Conservation (phyloP, 1,284 basidiomycete genomes). For the Entoloma clypeatum region DNA sequence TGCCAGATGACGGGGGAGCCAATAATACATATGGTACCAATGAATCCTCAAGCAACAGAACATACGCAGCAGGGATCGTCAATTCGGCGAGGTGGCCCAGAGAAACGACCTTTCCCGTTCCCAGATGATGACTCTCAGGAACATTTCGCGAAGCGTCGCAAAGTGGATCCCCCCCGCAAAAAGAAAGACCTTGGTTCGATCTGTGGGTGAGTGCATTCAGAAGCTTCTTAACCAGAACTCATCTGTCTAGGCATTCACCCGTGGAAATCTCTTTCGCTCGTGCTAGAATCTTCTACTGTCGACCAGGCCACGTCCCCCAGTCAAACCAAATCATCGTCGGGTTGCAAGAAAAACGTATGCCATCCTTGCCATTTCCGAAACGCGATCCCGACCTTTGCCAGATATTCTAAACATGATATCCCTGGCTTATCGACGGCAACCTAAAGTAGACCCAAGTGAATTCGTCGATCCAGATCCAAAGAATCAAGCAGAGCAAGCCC, state of each 20-base stretch:
- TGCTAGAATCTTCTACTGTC: slow-evolving; percentile 63
- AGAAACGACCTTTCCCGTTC: slow-evolving; percentile 20
- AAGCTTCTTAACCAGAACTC: too few relatives aligned
- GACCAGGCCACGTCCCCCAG: slow-evolving; percentile 47
- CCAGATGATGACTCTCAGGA: slow-evolving; percentile 18
- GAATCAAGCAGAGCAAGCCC: slow-evolving; percentile 44
- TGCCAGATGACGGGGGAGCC: slow-evolving; percentile 77
- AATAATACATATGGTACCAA: slow-evolving; percentile 46
- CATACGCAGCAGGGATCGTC: slow-evolving; percentile 2
- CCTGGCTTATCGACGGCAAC: slow-evolving; percentile 37
- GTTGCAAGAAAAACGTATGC: slow-evolving; percentile 64
- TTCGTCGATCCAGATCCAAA: slow-evolving; percentile 41
- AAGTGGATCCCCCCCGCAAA: too few relatives aligned
- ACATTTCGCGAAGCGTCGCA: slow-evolving; percentile 32
- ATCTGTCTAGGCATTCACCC: slow-evolving; percentile 36
- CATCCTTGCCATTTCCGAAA: slow-evolving; percentile 10
- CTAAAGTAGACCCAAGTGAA: slow-evolving; percentile 19
- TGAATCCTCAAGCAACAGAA: slow-evolving; percentile 11
- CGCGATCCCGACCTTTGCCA: slow-evolving; percentile 24
- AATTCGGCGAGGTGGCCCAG: not conserved
- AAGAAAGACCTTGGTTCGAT: too few relatives aligned
- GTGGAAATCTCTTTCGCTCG: slow-evolving; percentile 57
- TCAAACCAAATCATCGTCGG: slow-evolving; percentile 52
- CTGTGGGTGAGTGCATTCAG: too few relatives aligned
- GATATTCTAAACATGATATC: slow-evolving; percentile 60